Percentiles rank a stretch among this genome's conserved stretches.
Conservation (phyloP, 768 basidiomycete species). For the Boletus patriciae region DNA sequence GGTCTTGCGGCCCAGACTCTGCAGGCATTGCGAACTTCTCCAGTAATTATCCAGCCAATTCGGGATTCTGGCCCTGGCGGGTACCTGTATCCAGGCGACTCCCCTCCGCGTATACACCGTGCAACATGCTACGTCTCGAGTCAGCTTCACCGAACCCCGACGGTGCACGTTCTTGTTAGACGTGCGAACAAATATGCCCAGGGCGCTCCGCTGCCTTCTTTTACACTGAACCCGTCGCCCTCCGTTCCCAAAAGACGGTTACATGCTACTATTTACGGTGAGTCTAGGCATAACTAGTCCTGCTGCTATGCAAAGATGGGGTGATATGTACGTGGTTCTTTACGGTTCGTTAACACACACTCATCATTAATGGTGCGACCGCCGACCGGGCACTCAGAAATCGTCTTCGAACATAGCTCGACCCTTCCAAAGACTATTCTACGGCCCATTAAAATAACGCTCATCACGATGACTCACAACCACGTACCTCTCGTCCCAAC, state of each 20-base stretch:
- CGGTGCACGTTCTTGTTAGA: background rate
- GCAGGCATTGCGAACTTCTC: too few species aligned
- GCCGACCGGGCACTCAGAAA: too few species aligned
- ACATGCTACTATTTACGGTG: background rate
- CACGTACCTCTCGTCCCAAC: constrained; percentile 2
- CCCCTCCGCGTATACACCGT: background rate
- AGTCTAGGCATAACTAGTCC: background rate
- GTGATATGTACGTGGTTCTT: too few species aligned
- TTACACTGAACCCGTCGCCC: background rate
- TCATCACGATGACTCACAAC: background rate
- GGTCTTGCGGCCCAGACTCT: too few species aligned
- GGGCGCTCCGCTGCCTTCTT: background rate
- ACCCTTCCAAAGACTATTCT: background rate
- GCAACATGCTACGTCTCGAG: too few species aligned
- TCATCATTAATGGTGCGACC: background rate
- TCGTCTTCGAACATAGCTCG: background rate
- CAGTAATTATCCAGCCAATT: too few species aligned
- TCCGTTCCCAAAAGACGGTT: background rate
- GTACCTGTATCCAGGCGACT: too few species aligned
- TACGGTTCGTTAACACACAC: too few species aligned
- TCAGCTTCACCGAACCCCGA: background rate
- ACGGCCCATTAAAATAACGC: background rate
- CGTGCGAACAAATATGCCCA: background rate
- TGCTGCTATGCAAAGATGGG: too few species aligned
- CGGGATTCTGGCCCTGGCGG: too few species aligned